A percentile compares a stretch with the other conserved stretches of the same genome.
These are phyloP conservation scores for Conidiobolus incongruus DNA, from an alignment of 371 early-diverging fungal species.

Conservation along the genomic window DNA sequence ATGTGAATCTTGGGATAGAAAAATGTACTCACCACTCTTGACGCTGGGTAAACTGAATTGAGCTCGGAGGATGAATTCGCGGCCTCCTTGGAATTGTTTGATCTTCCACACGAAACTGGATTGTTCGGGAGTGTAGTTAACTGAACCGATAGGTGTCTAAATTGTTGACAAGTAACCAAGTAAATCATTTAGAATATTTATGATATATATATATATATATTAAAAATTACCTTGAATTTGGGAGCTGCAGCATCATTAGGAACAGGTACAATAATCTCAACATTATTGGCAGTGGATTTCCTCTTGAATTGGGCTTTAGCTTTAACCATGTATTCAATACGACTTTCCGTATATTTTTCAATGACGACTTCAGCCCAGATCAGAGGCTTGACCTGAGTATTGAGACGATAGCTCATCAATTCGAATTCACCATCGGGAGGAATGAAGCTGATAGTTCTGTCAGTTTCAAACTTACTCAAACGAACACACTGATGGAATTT, in stretches of 20 bases:
- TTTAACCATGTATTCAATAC: slow-evolving; percentile 91
- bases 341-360: slow-evolving; percentile 71
- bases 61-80: slow-evolving; percentile 85
- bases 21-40: slow-evolving; percentile 37
- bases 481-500: slow-evolving; percentile 98
- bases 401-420: slow-evolving; percentile 93
- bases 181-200: too few species aligned
- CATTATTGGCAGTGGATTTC: slow-evolving; percentile 90
- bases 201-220: too few species aligned
- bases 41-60: slow-evolving; percentile 94
- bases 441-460: slow-evolving; percentile 94
- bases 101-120: slow-evolving; percentile 92
- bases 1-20: neutral
- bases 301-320: slow-evolving; percentile 94
- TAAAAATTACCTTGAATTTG: slow-evolving; percentile 92
- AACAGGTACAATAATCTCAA: slow-evolving; percentile 91
- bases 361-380: slow-evolving; percentile 91
- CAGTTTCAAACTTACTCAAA: slow-evolving; percentile 82
- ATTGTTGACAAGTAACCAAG: too few species aligned
- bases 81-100: slow-evolving; percentile 93
- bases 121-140: slow-evolving; percentile 82
- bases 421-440: slow-evolving; percentile 99
- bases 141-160: slow-evolving; percentile 68
- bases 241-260: slow-evolving; percentile 94
- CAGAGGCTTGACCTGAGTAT: slow-evolving; percentile 79